Percentiles rank a stretch among this genome's conserved stretches.
Conservation (phyloP, 169 alveolate species). For the Neospora caninum region DNA sequence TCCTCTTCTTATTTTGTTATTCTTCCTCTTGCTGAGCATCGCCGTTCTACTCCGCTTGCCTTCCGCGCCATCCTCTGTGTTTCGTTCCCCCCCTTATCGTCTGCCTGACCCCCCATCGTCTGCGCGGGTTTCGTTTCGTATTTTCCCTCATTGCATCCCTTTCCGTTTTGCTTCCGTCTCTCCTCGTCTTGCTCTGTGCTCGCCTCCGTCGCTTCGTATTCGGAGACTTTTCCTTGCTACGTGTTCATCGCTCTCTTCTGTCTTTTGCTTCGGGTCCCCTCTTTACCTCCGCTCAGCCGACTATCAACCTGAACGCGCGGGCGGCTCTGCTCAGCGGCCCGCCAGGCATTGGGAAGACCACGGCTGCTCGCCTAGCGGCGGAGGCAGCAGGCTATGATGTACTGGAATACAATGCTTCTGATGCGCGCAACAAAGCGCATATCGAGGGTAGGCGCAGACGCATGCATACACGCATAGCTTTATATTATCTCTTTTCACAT, state of each 20-base stretch:
- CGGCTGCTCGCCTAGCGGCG: slow-evolving; percentile 93
- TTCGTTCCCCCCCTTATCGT: neutral
- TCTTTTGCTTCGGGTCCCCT: too few relatives aligned
- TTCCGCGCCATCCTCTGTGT: neutral
- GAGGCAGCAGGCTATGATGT: slow-evolving; percentile 89
- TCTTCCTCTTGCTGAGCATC: neutral
- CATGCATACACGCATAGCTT: neutral
- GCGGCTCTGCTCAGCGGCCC: slow-evolving; percentile 97
- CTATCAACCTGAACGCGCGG: slow-evolving; percentile 86
- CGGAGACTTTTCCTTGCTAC: neutral
- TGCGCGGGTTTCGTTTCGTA: neutral
- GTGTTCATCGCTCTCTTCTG: neutral
- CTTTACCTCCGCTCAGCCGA: slow-evolving; percentile 54
- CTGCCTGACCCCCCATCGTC: neutral
- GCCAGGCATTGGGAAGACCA: slow-evolving; percentile 99
- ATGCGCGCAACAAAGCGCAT: slow-evolving; percentile 92
- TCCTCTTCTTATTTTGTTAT: neutral
- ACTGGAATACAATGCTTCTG: slow-evolving; percentile 97
- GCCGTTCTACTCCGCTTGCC: too few relatives aligned
- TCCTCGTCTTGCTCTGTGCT: too few relatives aligned
- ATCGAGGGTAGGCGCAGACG: slow-evolving; percentile 83
- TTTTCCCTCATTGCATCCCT: too few relatives aligned
- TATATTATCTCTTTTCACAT: neutral
- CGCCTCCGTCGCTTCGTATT: too few relatives aligned
- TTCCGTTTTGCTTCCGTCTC: too few relatives aligned